These are phyloP conservation scores for Yamadazyma diddensiae DNA, from an alignment of 1,139 yeast species.

Conservation along the genomic window DNA sequence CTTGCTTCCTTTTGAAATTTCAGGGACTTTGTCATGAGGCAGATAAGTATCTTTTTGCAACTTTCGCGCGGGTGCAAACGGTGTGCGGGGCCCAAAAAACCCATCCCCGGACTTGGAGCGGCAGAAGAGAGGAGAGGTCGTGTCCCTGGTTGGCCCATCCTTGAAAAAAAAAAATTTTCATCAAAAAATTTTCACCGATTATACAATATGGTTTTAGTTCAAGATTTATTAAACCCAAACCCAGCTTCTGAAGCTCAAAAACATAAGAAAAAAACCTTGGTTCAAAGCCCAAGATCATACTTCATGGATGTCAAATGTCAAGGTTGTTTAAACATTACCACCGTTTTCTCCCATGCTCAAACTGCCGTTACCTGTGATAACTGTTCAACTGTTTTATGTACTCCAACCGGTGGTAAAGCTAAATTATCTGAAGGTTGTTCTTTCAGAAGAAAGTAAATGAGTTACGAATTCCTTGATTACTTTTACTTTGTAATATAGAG, in stretches of 20 bases:
- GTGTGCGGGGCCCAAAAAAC: no score
- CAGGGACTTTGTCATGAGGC: no score
- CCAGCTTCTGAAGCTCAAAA: constrained; percentile 94
- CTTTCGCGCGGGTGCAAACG: no score
- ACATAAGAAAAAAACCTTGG: constrained; percentile 97
- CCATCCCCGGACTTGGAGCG: no score
- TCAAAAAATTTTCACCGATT: constrained; percentile 1
- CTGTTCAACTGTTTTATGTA: constrained; percentile 96
- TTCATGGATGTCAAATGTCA: constrained; percentile 99
- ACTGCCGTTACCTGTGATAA: constrained; percentile 99
- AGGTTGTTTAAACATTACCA: constrained; percentile 98
- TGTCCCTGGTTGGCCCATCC: no score
- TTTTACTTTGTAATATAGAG: constrained; percentile 7
- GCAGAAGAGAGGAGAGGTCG: no score
- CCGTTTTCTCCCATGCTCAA: constrained; percentile 99
- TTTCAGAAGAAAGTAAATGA: constrained; percentile 92
- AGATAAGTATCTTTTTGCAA: no score
- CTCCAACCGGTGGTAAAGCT: constrained; percentile 99
- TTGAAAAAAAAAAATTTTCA: constrained; percentile 2
- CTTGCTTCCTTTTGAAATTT: no score
- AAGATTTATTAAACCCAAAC: constrained; percentile 96
- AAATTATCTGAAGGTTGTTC: constrained; percentile 99
- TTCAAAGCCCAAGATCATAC: constrained; percentile 96
- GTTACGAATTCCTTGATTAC: constrained; percentile 1
- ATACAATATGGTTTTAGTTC: constrained; percentile 77